Evolutionary conservation across 139 green algal genomes (phyloP), one percentile per base, ranked within the genome.

Genomic region (Desmodesmus armatus): DNA sequence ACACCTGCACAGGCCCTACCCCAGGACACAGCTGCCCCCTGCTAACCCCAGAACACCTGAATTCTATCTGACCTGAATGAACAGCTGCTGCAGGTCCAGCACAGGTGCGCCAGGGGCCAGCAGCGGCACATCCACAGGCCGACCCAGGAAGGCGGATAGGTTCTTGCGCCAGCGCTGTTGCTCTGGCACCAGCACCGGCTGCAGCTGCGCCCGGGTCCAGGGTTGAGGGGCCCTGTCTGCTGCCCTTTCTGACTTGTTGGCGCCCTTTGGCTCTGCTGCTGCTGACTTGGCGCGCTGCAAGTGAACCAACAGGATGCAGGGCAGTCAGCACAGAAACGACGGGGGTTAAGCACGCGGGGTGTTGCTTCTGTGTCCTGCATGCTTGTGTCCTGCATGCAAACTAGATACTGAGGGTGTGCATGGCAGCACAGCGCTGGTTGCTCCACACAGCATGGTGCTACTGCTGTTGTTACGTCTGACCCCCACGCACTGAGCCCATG

Each of bases 231-330:
- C 67, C 9, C 35, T 35, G 17, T 76, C 51, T 49, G 51, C 23
- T 15, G 17, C 25, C 55, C 23, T 71, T 35, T 25, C 33, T 37
- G 53, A 55, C 76, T 72, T 37, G 3, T 58, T 71, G 1, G 53
- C 37, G 21, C 55, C 37, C n/a, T 55, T 35, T 23, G 76, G 25
- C 19, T 53, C 76, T 71, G 53, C 27, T 0, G 37, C 55, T 35
- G 55, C 76, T 72, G 76, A 53, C 27, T 82, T 55, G 4, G 76
- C 76, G 29, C 76, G 76, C 76, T 71, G 76, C 53, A 67, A 21
- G 1, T 11, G 19, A 63, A 23, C 27, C 53, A 25, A 63, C 27
- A 63, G 53, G 4, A n/a, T n/a, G n/a, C 47, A 55, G 7, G 37
- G 60, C 55, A 65, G 60, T 39, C 5, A 39, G 60, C 60, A 69